These are phyloP conservation scores for Laburnicola sp. DNA, from an alignment of 2,329 filamentous ascomycete genomes.

Conservation along the genomic window DNA sequence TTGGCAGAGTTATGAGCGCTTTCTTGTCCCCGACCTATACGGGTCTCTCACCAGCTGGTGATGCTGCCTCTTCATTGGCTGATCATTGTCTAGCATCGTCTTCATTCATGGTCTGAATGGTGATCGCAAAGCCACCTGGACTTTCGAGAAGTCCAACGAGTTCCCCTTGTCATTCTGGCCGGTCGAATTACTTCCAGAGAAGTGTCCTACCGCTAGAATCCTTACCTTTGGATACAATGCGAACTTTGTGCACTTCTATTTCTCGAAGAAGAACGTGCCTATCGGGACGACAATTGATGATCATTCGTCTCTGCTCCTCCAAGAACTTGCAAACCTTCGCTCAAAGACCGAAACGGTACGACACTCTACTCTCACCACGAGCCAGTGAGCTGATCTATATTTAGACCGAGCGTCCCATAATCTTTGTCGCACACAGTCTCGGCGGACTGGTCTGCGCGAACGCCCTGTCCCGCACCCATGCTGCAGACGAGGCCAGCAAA, in stretches of 20 bases:
- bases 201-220: constrained; percentile 16
- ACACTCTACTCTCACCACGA: neutral
- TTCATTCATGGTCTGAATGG: neutral
- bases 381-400: neutral
- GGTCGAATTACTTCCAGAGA: constrained; percentile 16
- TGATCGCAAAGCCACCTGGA: neutral
- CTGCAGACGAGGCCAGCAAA: constrained; percentile 3
- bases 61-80: too few species aligned
- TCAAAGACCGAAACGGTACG: constrained; percentile 14
- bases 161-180: constrained; percentile 10
- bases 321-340: constrained; percentile 10
- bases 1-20: too few species aligned
- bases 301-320: constrained; percentile 13
- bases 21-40: too few species aligned
- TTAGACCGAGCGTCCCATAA: constrained; percentile 13
- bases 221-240: constrained; percentile 20
- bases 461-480: constrained; percentile 11
- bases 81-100: neutral
- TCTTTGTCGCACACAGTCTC: constrained; percentile 19
- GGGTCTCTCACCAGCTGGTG: too few species aligned
- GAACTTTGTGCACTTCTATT: constrained; percentile 14
- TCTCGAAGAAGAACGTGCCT: constrained; percentile 7
- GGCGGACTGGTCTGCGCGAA: constrained; percentile 19
- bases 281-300: constrained; percentile 15
- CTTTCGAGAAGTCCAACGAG: neutral